Conservation (phyloP, 2,329 filamentous ascomycete genomes). For the Parastagonospora nodorum region DNA sequence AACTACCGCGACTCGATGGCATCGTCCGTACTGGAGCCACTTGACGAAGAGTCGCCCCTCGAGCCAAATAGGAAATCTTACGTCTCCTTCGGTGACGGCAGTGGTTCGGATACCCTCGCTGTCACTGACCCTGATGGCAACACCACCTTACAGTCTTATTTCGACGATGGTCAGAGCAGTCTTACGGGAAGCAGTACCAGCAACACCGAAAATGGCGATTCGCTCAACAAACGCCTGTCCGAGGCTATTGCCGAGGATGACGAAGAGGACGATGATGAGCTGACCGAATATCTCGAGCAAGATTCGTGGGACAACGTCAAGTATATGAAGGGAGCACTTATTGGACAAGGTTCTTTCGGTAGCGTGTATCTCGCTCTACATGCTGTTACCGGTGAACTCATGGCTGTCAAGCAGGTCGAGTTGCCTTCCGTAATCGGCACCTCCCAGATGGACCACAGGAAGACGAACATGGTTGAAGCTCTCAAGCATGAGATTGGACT, state of each 20-base stretch:
- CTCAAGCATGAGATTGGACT: constrained; percentile 96
- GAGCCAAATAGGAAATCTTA: constrained; percentile 95
- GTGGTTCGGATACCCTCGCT: constrained; percentile 70
- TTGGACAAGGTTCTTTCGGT: constrained; percentile 95
- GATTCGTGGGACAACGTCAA: constrained; percentile 97
- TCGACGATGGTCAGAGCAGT: constrained; percentile 78
- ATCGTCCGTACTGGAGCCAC: constrained; percentile 84
- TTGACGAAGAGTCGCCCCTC: constrained; percentile 86
- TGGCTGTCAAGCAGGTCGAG: constrained; percentile 98
- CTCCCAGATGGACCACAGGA: constrained; percentile 78
- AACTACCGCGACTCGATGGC: constrained; percentile 85
- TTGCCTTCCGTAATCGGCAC: constrained; percentile 78
- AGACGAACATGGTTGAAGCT: constrained; percentile 98
- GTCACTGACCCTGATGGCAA: constrained; percentile 80
- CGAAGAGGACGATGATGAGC: constrained; percentile 86
- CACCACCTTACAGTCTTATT: constrained; percentile 74
- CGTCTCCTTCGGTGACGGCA: constrained; percentile 80
- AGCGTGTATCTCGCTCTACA: constrained; percentile 94
- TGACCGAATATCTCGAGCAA: constrained; percentile 86
- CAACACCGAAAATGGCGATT: constrained; percentile 65
- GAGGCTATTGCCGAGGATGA: constrained; percentile 88
- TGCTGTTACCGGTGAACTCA: constrained; percentile 92
- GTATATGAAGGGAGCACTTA: constrained; percentile 99
- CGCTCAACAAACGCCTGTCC: constrained; percentile 80
- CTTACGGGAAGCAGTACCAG: constrained; percentile 69